Evolutionary conservation across 495 filamentous ascomycete species (phyloP), one percentile per base, ranked within the genome.

Genomic region (Friedmanniomyces endolithicus): DNA sequence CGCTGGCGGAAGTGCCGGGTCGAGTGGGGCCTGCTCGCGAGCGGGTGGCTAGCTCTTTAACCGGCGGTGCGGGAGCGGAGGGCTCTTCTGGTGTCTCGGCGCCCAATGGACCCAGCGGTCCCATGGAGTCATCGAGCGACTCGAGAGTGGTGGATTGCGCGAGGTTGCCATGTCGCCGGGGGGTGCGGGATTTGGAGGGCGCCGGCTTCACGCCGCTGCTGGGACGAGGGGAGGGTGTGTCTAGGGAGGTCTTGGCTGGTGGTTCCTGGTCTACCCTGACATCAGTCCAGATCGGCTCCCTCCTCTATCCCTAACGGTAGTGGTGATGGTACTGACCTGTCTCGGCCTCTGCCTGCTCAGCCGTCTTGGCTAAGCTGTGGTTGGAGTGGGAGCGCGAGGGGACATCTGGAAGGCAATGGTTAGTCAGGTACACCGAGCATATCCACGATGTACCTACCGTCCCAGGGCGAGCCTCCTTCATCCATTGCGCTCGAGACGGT

Each of bases 61-160:
- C 80, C 8, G 92, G 92, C 22, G 90, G 92, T 47, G 75, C 79
- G 16, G 92, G 92, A n/a, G 90, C 88, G 50, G 83, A 73, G 53
- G 90, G 86, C 37, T 67, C 59, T 63, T 68, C 51, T 51, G 69
- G 52, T 55, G 65, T 60, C 40, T 77, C 82, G 53, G 82, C 77
- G 22, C 84, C 83, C 1, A 89, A 72, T 50, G 92, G 88, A 35
- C 92, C 94, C 27, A 98, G 77, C n/a, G 92, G 92, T 27, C 92
- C 94, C 48, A 94, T 75, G 41, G 88, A 84, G 65, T 95, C 87
- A 63, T 90, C 88, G 56, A 94, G 82, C 31, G 88, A 87, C 72
- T 97, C 85, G 46, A 96, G 77, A 41, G 81, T 81, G 37, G 87
- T 94, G 33, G 85, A 78, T 65, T 94, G 88, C 23, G 85, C 77